Base-by-base conservation (phyloP, 805 yeast genomes). In the Metschnikowia noctiluminum region DNA sequence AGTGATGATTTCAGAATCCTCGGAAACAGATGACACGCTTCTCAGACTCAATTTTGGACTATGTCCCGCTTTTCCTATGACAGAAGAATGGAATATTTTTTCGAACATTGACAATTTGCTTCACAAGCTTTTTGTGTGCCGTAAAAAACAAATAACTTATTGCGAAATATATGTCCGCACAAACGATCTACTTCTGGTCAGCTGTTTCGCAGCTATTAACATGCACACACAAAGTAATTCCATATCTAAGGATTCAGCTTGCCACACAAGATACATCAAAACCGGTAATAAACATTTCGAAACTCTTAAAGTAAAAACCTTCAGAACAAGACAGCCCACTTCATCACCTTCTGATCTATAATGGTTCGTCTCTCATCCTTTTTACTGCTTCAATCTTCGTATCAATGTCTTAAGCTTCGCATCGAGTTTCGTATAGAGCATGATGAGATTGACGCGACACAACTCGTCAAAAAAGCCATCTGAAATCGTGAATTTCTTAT, bases 71-170 rank as follows among this genome's bases (percentile, higher is more conserved):
- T 48, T 48, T n/a, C 35, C 45, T 21, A 43, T 42, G 30, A 38
- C 39, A 38, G 43, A 14, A 40, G 37, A n/a, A 37, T 48, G 55
- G 26, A 53, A 53, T 35, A 53, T 45, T 40, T 48, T 53, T 43
- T 51, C 51, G 42, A 53, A 53, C 56, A 53, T 53, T 38, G 49
- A 43, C 41, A 40, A 45, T 40, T 30, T 36, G 40, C 43, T 7
- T 15, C 34, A 7, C 14, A 10, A n/a, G 40, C 43, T 38, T 31
- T 47, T 47, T 47, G 50, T 42, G 50, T 28, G 30, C 32, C 8
- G 1, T 14, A 38, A 6, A 8, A 28, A 6, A n/a, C 31, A 40
- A 30, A 30, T 21, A 21, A 21, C 21, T 40, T 40, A 44, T 43
- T 40, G 49, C 44, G 49, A 45, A 45, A 40, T 21, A 21, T 21